phyloP scores from a whole-genome alignment of 2,329 filamentous ascomycete genomes.

The Pseudocercospora fijiensis region DNA sequence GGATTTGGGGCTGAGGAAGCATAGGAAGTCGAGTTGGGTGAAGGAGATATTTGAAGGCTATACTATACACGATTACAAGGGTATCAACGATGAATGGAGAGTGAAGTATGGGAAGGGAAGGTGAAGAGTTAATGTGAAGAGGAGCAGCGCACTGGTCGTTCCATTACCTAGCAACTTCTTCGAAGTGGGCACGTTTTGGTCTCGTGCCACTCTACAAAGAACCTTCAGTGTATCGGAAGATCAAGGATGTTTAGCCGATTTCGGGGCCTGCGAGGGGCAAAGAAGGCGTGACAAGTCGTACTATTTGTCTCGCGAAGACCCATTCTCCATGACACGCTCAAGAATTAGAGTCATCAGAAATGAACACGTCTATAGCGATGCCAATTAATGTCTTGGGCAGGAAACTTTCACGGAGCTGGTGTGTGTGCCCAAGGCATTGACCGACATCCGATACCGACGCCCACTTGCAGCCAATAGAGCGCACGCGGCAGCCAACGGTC shows the following conservation, averaged over 20 bases:
- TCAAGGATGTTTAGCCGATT: neutral
- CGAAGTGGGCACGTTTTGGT: neutral
- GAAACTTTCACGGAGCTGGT: neutral
- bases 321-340: neutral
- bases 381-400: neutral
- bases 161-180: neutral
- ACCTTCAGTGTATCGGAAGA: neutral
- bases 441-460: no score
- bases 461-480: neutral
- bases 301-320: neutral
- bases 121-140: neutral
- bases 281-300: neutral
- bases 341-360: neutral
- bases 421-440: neutral
- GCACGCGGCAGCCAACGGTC: neutral
- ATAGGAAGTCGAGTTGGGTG: slow-evolving; percentile 16
- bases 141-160: neutral
- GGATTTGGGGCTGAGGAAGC: slow-evolving; percentile 15
- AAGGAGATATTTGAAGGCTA: slow-evolving; percentile 20
- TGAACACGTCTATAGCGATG: neutral
- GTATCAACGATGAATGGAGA: slow-evolving; percentile 11
- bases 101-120: neutral
- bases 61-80: slow-evolving; percentile 20
- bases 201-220: neutral
- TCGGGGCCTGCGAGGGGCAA: neutral